Evolutionary conservation across 1,284 basidiomycete genomes (phyloP), one percentile per base, ranked within the genome.

Genomic region (Singerocomus inundabilis): DNA sequence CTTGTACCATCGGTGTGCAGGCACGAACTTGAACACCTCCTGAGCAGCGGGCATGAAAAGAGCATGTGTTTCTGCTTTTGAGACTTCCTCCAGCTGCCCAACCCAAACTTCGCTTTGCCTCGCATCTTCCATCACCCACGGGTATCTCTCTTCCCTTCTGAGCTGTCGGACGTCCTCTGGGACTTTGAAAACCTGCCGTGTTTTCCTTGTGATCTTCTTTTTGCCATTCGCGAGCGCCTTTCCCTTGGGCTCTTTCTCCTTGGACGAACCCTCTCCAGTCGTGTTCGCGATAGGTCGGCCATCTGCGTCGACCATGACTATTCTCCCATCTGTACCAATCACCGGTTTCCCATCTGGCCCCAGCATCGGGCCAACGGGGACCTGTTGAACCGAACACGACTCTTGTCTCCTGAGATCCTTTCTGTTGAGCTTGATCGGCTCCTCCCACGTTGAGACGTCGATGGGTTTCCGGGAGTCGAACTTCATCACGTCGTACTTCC

Each of bases 81-180:
- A 72, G 7, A 81, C 76, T 51, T 92, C 90, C 66, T 92, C 88
- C 73, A 93, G 77, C 64, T 85, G 79, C 16, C 85, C 92, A 18
- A 83, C 75, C 91, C 91, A 94, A 28, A 80, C 64, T 68, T 91
- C 87, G 52, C 75, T 71, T 46, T 81, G 78, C 37, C 66, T 64
- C 40, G 77, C 79, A 63, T 92, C 90, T 71, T 94, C 91, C 70
- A 93, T 80, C 38, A 94, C 83, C 92, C 91, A 94, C 2, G 92
- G 91, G 67, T 88, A 88, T 57, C 88, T 75, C 69, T 94, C 92
- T 72, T 94, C 91, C 61, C 78, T 80, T 63, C 86, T 75, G 58
- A 93, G 73, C 70, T 84, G 79, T 46, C 85, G 72, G 40, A 79
- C 71, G 24, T 84, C 81, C 41, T 88, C 85, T 0, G 82, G 76